Evolutionary conservation across 352 stramenopile species (phyloP), one percentile per base, ranked within the genome.

Genomic region (Globisporangium viniferum): DNA sequence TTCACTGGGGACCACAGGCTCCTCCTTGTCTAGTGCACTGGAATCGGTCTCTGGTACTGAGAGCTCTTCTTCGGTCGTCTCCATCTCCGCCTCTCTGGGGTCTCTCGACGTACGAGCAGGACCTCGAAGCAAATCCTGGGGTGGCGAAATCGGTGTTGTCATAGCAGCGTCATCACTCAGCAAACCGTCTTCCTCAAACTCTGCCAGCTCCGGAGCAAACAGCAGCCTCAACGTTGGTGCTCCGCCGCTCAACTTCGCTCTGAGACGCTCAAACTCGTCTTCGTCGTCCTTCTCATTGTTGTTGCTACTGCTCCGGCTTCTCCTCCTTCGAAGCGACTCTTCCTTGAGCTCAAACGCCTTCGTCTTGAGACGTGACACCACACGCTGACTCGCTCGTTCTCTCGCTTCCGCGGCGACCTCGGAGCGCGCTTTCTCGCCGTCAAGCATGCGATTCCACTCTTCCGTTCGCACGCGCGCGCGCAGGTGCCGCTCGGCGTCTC

Each of bases 111-210:
- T 3, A 51, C 5, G 24, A 27, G 22, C 22, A 6, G 58, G 4
- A 9, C 3, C 54, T 27, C 36, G 8, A 58, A 12, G 22, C 39
- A 48, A 48, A 18, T 14, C 12, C 39, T 36, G 20, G 10, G 24
- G 24, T 36, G 14, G 51, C 0, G n/a, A 18, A 18, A 29, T 7
- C 14, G 8, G 44, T 48, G 31, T 36, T 31, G 15, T 9, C n/a
- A 1, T 39, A 2, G 18, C 14, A 7, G 18, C 12, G 5, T 46
- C 36, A 6, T 56, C 27, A 14, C 39, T 48, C 5, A 57, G 20
- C 15, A 90, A 60, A 3, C 80, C 82, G 10, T 87, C 80, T 62
- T 91, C 82, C 69, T 89, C 80, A 27, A 89, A 89, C 56, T 84
- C 82, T 20, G 80, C 79, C 2, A 89, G 70, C 49, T 90, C 82